Conservation (phyloP, 257 asterid genomes). For the Gynochthodes officinalis region DNA sequence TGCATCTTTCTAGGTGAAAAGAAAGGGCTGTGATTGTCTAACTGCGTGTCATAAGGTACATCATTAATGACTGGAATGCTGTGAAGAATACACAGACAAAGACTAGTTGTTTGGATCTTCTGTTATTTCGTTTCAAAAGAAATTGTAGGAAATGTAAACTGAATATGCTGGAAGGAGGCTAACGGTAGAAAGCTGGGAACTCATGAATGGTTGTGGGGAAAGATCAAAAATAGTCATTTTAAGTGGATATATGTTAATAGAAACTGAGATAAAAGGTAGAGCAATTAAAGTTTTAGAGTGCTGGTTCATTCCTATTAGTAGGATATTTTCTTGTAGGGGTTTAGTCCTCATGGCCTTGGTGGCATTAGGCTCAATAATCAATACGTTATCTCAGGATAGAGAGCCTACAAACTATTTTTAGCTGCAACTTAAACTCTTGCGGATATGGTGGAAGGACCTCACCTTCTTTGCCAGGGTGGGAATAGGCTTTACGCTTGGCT, state of each 20-base stretch:
- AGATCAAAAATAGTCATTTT: neutral
- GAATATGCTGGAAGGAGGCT: neutral
- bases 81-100: neutral
- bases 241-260: neutral
- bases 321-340: neutral
- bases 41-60: neutral
- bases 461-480: neutral
- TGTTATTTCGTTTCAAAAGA: neutral
- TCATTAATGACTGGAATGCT: neutral
- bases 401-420: neutral
- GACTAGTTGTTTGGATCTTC: no score
- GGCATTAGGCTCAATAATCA: neutral
- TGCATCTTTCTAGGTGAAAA: neutral
- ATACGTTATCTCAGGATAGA: neutral
- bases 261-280: neutral
- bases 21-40: neutral
- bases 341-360: neutral
- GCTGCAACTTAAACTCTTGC: neutral
- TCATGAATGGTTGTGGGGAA: neutral
- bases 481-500: neutral
- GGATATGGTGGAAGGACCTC: neutral
- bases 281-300: neutral
- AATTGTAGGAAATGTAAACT: neutral
- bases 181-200: neutral
- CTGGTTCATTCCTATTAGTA: neutral